These are phyloP conservation scores for Mycena indigotica DNA, from an alignment of 768 basidiomycete genomes.

Conservation along the genomic window DNA sequence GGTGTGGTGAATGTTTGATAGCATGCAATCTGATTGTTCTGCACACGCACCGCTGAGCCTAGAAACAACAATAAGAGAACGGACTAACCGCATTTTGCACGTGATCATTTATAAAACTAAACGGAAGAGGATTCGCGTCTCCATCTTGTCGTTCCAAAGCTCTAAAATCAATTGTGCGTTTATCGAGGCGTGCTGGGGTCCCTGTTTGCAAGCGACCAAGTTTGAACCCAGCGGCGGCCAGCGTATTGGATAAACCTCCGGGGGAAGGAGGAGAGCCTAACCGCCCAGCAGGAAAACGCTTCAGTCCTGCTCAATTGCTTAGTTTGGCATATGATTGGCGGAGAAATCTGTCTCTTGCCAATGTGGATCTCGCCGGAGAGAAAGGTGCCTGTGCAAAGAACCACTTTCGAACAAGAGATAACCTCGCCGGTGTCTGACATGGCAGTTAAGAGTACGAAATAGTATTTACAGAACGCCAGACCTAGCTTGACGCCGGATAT, in stretches of 20 bases:
- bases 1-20: conserved; percentile 74
- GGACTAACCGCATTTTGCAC: conserved; percentile 69
- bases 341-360: conserved; percentile 41
- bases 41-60: conserved; percentile 7
- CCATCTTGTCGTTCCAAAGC: conserved; percentile 66
- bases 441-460: not conserved
- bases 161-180: conserved; percentile 68
- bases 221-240: conserved; percentile 74
- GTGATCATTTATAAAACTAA: conserved; percentile 69
- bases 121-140: conserved; percentile 65
- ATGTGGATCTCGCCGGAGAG: conserved; percentile 91
- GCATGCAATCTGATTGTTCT: conserved; percentile 77
- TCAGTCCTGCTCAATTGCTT: conserved; percentile 53
- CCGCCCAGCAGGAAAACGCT: conserved; percentile 76
- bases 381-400: conserved; percentile 91
- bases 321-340: not conserved
- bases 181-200: conserved; percentile 80
- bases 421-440: conserved; percentile 69
- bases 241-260: conserved; percentile 73
- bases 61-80: conserved; percentile 12
- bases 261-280: conserved; percentile 68
- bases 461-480: conserved; percentile 27
- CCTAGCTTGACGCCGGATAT: conserved; percentile 72
- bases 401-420: conserved; percentile 77
- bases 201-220: conserved; percentile 85